Base-by-base conservation (phyloP, 2,329 filamentous ascomycete species). In the Pochonia chlamydosporia region DNA sequence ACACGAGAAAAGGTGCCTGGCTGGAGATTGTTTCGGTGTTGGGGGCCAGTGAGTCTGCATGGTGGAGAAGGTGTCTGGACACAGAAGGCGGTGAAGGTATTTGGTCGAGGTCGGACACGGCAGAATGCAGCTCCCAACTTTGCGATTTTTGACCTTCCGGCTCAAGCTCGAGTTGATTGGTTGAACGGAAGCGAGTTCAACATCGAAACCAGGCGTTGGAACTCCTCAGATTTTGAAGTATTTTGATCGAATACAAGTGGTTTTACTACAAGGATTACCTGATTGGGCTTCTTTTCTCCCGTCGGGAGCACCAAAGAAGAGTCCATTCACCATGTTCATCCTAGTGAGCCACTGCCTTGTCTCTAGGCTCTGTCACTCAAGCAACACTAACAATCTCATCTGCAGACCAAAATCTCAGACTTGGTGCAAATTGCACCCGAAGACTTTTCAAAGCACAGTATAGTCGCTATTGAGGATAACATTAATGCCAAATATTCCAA, bases 401-500 rank as follows among this genome's bases (percentile, higher is more conserved):
- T 13, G 26, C 53, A 96, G 93, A 93, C 90, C 37, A 96, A 93
- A 56, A 84, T 99, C 58, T 85, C 90, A 57, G 93, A 99, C 73
- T 78, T 99, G 57, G 89, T 99, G 56, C 89, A 95, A 69, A 95
- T 99, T 69, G 78, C 81, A 26, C 93, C 93, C 2, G 81, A 89
- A 59, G 88, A 96, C 63, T 96, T 97, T 63, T 79, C 83, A 51
- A 93, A 93, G 67, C 76, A 82, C 51, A 95, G 88, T 61, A 79
- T 82, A 26, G 79, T 90, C 53, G 89, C 90, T 1, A 89, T 99
- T 53, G 90, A 96, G 68, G 91, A 99, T 71, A 93, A 93, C 59
- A 93, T 99, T 70, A 97, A 99, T 65, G 78, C 84, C 53, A 99
- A 99, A 70, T 99, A 96, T 67, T 84, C 92, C 50, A 96, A 99